A percentile compares a stretch with the other conserved stretches of the same genome.
Evolutionary conservation across 768 basidiomycete species (phyloP).

Genomic region (Rubroboletus pulcherrimus): DNA sequence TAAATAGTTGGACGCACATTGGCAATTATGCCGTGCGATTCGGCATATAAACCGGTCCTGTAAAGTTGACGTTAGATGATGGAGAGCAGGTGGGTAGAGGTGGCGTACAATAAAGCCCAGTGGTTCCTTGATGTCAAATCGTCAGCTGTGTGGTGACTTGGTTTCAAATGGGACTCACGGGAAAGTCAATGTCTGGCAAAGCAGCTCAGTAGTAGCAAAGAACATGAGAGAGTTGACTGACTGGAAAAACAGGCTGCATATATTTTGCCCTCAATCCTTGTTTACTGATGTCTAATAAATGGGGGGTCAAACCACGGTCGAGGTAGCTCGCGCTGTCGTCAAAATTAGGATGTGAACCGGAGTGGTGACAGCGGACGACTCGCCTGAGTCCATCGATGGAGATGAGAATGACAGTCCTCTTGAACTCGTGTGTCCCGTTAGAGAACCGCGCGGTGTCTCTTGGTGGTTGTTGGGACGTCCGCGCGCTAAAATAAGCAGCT

Average conservation of each 20-base stretch:
- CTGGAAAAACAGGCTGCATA: constrained; percentile 85
- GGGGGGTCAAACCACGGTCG: constrained; percentile 80
- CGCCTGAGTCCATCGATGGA: constrained; percentile 86
- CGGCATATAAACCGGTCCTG: constrained; percentile 87
- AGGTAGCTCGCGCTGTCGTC: constrained; percentile 74
- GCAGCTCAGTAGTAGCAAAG: neutral
- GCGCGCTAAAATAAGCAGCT: constrained; percentile 5
- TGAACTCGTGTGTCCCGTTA: constrained; percentile 83
- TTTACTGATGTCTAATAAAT: constrained; percentile 75
- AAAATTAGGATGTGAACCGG: constrained; percentile 1
- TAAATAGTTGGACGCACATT: constrained; percentile 50
- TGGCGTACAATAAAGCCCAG: constrained; percentile 75
- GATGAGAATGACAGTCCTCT: constrained; percentile 75
- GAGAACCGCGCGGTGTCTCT: constrained; percentile 40
- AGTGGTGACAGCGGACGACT: constrained; percentile 11
- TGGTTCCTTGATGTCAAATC: constrained; percentile 60
- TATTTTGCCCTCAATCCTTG: constrained; percentile 84
- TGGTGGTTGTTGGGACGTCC: neutral
- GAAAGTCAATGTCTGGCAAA: constrained; percentile 74
- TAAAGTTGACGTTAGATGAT: neutral
- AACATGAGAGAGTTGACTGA: constrained; percentile 40
- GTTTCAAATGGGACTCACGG: constrained; percentile 52
- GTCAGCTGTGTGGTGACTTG: neutral
- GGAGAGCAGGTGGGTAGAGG: neutral
- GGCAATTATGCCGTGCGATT: constrained; percentile 88